These are phyloP conservation scores for Ganoderma lingzhi DNA, from an alignment of 1,284 basidiomycete genomes.

Conservation along the genomic window DNA sequence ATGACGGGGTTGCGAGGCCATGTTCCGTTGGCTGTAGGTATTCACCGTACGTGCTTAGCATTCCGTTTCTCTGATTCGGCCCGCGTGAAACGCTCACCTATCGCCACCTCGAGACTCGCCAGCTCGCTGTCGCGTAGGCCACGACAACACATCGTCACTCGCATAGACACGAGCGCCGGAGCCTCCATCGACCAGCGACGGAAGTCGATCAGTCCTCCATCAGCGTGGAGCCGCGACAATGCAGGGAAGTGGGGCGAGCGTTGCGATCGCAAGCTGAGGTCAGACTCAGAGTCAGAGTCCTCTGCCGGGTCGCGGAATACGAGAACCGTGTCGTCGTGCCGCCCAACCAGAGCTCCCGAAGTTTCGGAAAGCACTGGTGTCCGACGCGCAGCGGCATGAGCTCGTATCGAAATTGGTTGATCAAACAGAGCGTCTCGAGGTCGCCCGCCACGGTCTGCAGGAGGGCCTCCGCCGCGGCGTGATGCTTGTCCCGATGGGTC, in stretches of 20 bases:
- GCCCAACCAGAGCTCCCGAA: neutral
- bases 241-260: neutral
- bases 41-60: neutral
- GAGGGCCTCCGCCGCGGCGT: neutral
- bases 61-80: neutral
- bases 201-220: neutral
- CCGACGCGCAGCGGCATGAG: neutral
- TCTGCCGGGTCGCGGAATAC: neutral
- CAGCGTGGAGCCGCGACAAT: neutral
- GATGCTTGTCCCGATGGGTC: neutral
- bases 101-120: neutral
- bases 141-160: neutral
- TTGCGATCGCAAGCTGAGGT: neutral
- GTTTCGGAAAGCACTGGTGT: neutral
- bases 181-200: constrained; percentile 1
- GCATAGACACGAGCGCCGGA: neutral
- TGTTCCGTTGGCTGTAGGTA: neutral
- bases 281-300: neutral
- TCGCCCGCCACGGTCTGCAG: neutral
- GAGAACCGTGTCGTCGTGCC: neutral
- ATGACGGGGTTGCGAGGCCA: neutral
- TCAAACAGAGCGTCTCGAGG: constrained; percentile 1
- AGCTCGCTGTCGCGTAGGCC: neutral
- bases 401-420: neutral
- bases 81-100: neutral